These are phyloP conservation scores for Mortierella hygrophila DNA, from an alignment of 192 early-diverging fungal genomes.

Conservation along the genomic window DNA sequence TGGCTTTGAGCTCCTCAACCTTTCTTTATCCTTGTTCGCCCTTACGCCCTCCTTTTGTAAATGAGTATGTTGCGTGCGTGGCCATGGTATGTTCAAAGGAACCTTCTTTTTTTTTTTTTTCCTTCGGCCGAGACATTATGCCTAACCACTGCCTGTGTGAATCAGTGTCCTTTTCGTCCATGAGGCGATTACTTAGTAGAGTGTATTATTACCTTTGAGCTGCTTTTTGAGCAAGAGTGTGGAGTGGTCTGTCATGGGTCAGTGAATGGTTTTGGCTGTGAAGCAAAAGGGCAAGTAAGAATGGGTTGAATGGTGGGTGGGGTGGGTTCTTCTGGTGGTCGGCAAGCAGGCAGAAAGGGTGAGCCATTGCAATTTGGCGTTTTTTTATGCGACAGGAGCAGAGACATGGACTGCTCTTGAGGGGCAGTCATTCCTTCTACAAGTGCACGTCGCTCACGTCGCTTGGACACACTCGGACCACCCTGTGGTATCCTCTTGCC, in stretches of 20 bases:
- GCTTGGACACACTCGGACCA: too few relatives aligned
- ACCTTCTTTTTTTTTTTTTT: not conserved
- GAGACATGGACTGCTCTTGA: not conserved
- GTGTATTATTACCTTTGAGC: slow-evolving; percentile 55
- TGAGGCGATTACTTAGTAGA: not conserved
- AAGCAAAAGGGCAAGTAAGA: not conserved
- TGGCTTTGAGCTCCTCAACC: not conserved
- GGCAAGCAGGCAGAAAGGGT: not conserved
- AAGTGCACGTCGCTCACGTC: too few relatives aligned
- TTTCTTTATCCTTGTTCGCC: not conserved
- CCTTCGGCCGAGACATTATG: not conserved
- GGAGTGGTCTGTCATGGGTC: slow-evolving; percentile 47
- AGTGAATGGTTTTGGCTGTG: not conserved
- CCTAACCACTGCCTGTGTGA: not conserved
- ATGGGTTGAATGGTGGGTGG: not conserved
- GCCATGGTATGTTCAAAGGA: not conserved
- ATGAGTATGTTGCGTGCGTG: not conserved
- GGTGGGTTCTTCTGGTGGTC: slow-evolving; percentile 1
- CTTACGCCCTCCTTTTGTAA: not conserved
- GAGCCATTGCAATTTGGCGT: not conserved
- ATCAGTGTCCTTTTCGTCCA: not conserved
- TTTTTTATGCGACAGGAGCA: not conserved
- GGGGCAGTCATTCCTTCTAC: not conserved
- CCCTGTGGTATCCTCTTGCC: too few relatives aligned
- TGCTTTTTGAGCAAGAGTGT: slow-evolving; percentile 63